These are phyloP conservation scores for Phytophthora nicotianae DNA, from an alignment of 352 stramenopile genomes.

Conservation along the genomic window DNA sequence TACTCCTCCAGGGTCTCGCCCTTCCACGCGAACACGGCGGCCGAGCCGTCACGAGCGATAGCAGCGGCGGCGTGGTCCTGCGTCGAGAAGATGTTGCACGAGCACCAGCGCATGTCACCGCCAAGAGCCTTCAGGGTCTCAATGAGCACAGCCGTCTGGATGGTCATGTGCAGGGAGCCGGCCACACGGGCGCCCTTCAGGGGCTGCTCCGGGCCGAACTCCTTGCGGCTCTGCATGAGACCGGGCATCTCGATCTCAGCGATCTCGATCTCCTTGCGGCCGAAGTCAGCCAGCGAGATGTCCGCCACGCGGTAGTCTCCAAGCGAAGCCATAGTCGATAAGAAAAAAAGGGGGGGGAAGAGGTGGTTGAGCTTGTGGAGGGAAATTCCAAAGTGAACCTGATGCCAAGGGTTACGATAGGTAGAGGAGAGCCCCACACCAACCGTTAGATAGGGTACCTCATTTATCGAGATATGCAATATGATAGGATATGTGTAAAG, in stretches of 20 bases:
- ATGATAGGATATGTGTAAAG: neutral
- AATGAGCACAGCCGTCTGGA: constrained; percentile 99
- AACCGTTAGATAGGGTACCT: constrained; percentile 17
- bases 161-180: constrained; percentile 99
- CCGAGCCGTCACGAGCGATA: constrained; percentile 95
- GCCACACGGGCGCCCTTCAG: constrained; percentile 93
- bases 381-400: constrained; percentile 37
- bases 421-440: constrained; percentile 28
- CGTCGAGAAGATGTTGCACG: constrained; percentile 99
- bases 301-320: constrained; percentile 93
- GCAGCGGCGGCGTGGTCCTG: constrained; percentile 98
- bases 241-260: constrained; percentile 99
- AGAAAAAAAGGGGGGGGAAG: neutral
- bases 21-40: constrained; percentile 99
- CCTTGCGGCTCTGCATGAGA: constrained; percentile 95
- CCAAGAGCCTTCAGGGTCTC: constrained; percentile 97
- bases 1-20: constrained; percentile 98
- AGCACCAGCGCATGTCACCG: constrained; percentile 98
- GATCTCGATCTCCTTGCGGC: constrained; percentile 98
- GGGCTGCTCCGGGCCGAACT: constrained; percentile 92
- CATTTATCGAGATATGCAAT: constrained; percentile 10
- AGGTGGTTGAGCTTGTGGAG: constrained; percentile 11
- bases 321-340: constrained; percentile 56
- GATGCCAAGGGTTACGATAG: neutral
- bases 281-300: constrained; percentile 98